phyloP scores from a whole-genome alignment of 495 filamentous ascomycete species.

The Aspergillus homomorphus region DNA sequence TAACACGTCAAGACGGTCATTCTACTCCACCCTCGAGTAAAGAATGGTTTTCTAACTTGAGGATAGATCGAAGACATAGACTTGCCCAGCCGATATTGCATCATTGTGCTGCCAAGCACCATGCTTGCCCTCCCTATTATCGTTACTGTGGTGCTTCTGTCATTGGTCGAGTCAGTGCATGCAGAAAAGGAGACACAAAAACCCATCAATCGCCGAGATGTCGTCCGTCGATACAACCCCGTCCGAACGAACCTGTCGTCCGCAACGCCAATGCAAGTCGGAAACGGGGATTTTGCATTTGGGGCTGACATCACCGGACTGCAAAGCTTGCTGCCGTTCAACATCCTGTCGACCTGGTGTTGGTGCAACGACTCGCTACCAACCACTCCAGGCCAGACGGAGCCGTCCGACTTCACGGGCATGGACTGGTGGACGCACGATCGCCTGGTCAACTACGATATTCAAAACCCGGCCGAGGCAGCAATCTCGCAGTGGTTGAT shows the following conservation, averaged over 20 bases:
- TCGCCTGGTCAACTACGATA: constrained; percentile 19
- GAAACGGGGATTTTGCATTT: constrained; percentile 24
- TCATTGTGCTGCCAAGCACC: too few relatives aligned
- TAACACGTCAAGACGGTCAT: too few relatives aligned
- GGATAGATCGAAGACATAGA: too few relatives aligned
- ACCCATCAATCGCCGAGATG: not conserved
- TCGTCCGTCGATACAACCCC: constrained; percentile 15
- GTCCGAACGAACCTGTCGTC: constrained; percentile 15
- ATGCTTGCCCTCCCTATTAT: too few relatives aligned
- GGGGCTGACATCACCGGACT: constrained; percentile 23
- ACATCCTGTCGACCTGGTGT: constrained; percentile 18
- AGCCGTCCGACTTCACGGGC: constrained; percentile 14
- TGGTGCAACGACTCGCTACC: constrained; percentile 19
- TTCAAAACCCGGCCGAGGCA: constrained; percentile 14
- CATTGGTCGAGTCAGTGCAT: too few relatives aligned
- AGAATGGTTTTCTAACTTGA: too few relatives aligned
- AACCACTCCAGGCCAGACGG: not conserved
- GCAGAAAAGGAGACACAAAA: too few relatives aligned
- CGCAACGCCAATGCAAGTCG: constrained; percentile 21
- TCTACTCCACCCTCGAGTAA: too few relatives aligned
- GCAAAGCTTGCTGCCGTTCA: constrained; percentile 18
- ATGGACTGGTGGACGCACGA: constrained; percentile 21
- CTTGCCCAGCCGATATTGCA: too few relatives aligned
- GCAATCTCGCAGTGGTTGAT: constrained; percentile 21
- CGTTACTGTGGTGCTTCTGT: too few relatives aligned